Base-by-base conservation (phyloP, 2,329 filamentous ascomycete species). In the Colletotrichum tofieldiae region DNA sequence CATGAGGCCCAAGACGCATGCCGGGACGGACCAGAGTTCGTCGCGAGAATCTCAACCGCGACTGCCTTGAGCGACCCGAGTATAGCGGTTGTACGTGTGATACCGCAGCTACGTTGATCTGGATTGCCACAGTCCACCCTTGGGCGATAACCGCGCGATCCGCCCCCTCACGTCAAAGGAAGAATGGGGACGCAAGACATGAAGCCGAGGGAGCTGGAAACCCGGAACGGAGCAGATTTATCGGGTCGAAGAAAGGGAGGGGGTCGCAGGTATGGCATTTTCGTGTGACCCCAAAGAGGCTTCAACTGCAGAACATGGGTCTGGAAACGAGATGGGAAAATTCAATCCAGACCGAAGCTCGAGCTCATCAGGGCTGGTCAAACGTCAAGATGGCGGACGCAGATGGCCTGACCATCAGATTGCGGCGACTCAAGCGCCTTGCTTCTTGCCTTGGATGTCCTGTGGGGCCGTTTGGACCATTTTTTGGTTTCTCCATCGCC, bases 381-480 rank as follows among this genome's bases (percentile, higher is more conserved):
- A 45, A 35, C 29, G 58, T 52, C 23, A 45, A 43, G 16, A 43
- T 41, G 26, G 37, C 16, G n/a, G 39, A 20, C 37, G 35, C 45
- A 47, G 45, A 29, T 26, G 45, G 59, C 32, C 43, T 41, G 59
- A 51, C 47, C 12, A 35, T 52, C 23, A 26, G 16, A 23, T 32
- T 20, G 45, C 60, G 35, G 45, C 60, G 60, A 63, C 20, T 63
- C 60, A 63, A 29, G 60, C 35, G 60, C 35, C 60, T 52, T 39
- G 45, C 18, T 39, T 26, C 32, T 51, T 52, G 35, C 45, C 45
- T 63, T 39, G 29, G 8, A 41, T 14, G 45, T 39, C 8, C 23
- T 6, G 47, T 52, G 60, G 60, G 26, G 35, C n/a, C n/a, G 9
- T 20, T 23, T 51, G 16, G 16, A 20, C 29, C 23, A 18, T 63